These are phyloP conservation scores for Lyophyllum atratum DNA, from an alignment of 768 basidiomycete species.

Conservation along the genomic window DNA sequence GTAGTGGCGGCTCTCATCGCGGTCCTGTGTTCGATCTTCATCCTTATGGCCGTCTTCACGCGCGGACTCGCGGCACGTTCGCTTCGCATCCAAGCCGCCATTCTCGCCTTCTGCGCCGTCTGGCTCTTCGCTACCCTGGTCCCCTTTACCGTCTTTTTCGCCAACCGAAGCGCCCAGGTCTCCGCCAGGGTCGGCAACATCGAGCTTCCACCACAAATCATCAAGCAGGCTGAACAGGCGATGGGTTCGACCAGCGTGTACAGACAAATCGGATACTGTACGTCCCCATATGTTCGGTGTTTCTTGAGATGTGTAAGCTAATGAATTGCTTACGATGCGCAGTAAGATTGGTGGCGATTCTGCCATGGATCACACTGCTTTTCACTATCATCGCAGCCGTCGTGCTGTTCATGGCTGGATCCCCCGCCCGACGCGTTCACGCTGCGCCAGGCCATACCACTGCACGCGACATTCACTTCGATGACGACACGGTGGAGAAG, in stretches of 20 bases:
- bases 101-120: conserved; percentile 40
- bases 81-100: conserved; percentile 34
- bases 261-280: conserved; percentile 47
- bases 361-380: conserved; percentile 54
- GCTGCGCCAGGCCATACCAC: neutral
- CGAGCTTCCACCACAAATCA: conserved; percentile 33
- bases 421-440: conserved; percentile 2
- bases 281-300: conserved; percentile 20
- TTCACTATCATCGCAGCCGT: conserved; percentile 38
- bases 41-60: conserved; percentile 22
- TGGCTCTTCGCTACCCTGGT: conserved; percentile 43
- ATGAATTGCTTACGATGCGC: conserved; percentile 6
- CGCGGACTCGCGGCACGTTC: conserved; percentile 23
- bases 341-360: conserved; percentile 52
- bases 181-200: conserved; percentile 39
- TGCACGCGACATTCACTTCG: neutral
- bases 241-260: conserved; percentile 46
- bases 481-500: neutral
- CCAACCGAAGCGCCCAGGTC: conserved; percentile 45
- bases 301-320: neutral
- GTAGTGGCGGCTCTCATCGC: conserved; percentile 34
- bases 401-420: conserved; percentile 34
- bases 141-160: conserved; percentile 29
- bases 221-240: conserved; percentile 36
- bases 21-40: conserved; percentile 26